A percentile compares a stretch with the other conserved stretches of the same genome.
Conservation (phyloP, 2,329 filamentous ascomycete genomes). For the Dactylonectria estremocensis region DNA sequence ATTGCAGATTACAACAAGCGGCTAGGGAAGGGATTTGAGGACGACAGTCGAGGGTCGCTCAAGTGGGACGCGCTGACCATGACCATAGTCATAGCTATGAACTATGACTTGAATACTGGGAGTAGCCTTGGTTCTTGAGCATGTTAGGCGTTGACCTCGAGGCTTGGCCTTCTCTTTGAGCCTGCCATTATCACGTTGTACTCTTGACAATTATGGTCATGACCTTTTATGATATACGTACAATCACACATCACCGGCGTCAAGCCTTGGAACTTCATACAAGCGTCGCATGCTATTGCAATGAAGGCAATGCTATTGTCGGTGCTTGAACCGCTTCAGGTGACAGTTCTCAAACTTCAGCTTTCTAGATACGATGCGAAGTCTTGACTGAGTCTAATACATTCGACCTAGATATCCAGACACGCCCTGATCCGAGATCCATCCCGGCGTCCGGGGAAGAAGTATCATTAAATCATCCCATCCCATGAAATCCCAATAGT, state of each 20-base stretch:
- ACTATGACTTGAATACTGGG: not conserved
- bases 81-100: not conserved
- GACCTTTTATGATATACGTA: slow-evolving; percentile 22
- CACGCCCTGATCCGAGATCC: not conserved
- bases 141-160: slow-evolving; percentile 1
- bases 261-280: not conserved
- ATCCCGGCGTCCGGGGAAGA: not conserved
- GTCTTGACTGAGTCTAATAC: not conserved
- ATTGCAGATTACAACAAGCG: not conserved
- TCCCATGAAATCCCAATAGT: slow-evolving; percentile 8
- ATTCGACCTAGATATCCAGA: not conserved
- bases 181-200: not conserved
- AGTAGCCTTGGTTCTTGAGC: not conserved
- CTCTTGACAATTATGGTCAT: slow-evolving; percentile 16
- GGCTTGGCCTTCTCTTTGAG: not conserved
- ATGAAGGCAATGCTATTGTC: not conserved
- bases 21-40: not conserved
- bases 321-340: not conserved
- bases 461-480: slow-evolving; percentile 4
- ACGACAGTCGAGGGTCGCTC: not conserved
- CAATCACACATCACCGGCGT: not conserved
- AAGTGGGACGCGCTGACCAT: not conserved
- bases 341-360: slow-evolving; percentile 3
- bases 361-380: not conserved
- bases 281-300: not conserved